These are phyloP conservation scores for Candolleomyces eurysporus DNA, from an alignment of 768 basidiomycete genomes.

Conservation along the genomic window DNA sequence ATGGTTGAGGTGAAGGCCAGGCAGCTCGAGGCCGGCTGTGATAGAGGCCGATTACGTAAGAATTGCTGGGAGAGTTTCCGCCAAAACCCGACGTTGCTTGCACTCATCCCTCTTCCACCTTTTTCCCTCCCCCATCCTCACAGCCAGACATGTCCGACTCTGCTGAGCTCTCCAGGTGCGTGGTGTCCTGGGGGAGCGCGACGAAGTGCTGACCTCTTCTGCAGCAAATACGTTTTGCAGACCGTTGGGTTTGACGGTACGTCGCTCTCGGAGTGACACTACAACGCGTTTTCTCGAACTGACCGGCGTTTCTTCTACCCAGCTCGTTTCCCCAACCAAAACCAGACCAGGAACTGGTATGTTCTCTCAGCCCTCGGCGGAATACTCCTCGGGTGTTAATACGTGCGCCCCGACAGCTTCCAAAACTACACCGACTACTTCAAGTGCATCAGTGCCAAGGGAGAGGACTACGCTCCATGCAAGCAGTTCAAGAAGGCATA, in stretches of 20 bases:
- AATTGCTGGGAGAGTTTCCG: slow-evolving; percentile 29
- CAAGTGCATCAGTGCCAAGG: slow-evolving; percentile 95
- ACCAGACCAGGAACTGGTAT: slow-evolving; percentile 97
- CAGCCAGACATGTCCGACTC: slow-evolving; percentile 55
- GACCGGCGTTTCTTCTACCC: slow-evolving; percentile 9
- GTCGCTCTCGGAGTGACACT: slow-evolving; percentile 16
- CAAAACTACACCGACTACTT: slow-evolving; percentile 99
- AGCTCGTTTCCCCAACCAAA: slow-evolving; percentile 89
- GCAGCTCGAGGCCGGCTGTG: slow-evolving; percentile 16
- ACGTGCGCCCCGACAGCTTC: slow-evolving; percentile 48
- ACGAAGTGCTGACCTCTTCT: slow-evolving; percentile 10
- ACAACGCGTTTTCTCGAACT: background rate
- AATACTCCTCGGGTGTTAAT: background rate
- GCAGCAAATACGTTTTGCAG: slow-evolving; percentile 84
- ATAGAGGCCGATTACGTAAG: background rate
- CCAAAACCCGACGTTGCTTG: slow-evolving; percentile 34
- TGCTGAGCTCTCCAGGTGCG: slow-evolving; percentile 55
- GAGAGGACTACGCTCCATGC: slow-evolving; percentile 98
- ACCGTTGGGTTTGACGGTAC: slow-evolving; percentile 93
- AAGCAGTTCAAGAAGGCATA: slow-evolving; percentile 97
- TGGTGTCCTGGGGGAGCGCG: background rate
- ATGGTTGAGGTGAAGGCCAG: slow-evolving; percentile 38
- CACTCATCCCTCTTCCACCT: background rate
- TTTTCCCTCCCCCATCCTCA: background rate
- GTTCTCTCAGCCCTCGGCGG: slow-evolving; percentile 15